These are phyloP conservation scores for Wickerhamiella allomyrinae DNA, from an alignment of 805 yeast species.

Conservation along the genomic window DNA sequence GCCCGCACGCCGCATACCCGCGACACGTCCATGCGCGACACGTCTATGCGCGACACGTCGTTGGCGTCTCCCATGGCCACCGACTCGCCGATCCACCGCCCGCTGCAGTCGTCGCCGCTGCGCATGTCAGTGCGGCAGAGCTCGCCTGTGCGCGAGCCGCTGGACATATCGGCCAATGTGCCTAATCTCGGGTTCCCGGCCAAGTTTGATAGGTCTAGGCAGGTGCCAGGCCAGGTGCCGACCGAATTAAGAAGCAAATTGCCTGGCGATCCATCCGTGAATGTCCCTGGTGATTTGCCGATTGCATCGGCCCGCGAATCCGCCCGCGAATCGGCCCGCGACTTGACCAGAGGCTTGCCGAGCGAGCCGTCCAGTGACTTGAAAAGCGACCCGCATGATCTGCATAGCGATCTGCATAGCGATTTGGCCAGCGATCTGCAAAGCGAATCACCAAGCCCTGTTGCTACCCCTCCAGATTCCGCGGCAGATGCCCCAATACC, in stretches of 20 bases:
- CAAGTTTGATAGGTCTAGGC: too few relatives aligned
- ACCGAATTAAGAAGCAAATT: too few relatives aligned
- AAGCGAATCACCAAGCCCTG: too few relatives aligned
- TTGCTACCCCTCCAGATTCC: neutral
- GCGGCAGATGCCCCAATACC: neutral
- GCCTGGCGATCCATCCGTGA: too few relatives aligned
- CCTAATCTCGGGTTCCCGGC: too few relatives aligned
- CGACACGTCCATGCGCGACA: neutral
- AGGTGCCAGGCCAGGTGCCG: too few relatives aligned
- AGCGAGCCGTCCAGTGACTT: too few relatives aligned
- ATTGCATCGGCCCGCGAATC: neutral
- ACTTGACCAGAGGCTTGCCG: too few relatives aligned
- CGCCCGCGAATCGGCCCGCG: neutral
- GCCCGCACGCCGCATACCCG: neutral
- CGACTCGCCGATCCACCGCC: neutral
- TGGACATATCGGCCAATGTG: neutral
- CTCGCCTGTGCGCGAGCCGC: neutral
- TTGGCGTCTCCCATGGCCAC: neutral
- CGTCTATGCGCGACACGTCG: neutral
- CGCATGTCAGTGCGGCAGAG: neutral
- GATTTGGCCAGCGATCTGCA: too few relatives aligned
- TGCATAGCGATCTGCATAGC: too few relatives aligned
- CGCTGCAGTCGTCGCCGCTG: neutral
- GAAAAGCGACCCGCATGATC: too few relatives aligned
- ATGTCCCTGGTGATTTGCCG: too few relatives aligned